Percentiles rank a stretch among this genome's conserved stretches.
Conservation (phyloP, 2,329 filamentous ascomycete species). For the Pestalotiopsis sp. region DNA sequence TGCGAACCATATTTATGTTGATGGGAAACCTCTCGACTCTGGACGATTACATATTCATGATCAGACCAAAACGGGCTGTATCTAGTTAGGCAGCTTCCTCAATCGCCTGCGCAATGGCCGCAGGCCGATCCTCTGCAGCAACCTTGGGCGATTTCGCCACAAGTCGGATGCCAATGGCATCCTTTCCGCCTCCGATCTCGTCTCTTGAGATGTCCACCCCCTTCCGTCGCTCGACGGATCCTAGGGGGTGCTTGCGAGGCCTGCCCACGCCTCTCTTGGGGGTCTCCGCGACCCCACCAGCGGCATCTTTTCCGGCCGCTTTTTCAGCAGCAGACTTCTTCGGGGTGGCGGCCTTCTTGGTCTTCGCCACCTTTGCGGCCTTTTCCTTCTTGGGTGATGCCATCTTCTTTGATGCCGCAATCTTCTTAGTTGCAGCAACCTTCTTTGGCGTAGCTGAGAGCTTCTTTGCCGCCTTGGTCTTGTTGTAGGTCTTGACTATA, state of each 20-base stretch:
- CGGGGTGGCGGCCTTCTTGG: background rate
- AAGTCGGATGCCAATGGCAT: slow-evolving; percentile 32
- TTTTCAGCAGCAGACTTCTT: slow-evolving; percentile 20
- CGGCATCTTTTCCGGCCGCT: slow-evolving; percentile 25
- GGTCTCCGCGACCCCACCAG: slow-evolving; percentile 15
- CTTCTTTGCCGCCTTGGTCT: slow-evolving; percentile 18
- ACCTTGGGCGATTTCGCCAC: slow-evolving; percentile 32
- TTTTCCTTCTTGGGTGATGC: no score
- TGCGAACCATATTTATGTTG: background rate
- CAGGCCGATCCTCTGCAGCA: background rate
- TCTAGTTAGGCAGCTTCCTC: background rate
- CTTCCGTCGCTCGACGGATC: slow-evolving; percentile 21
- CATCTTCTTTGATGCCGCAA: background rate
- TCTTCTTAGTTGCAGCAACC: slow-evolving; percentile 17
- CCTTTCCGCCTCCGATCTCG: no score
- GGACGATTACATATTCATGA: background rate
- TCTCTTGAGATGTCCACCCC: slow-evolving; percentile 29
- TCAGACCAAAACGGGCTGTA: background rate
- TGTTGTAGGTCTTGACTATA: slow-evolving; percentile 31
- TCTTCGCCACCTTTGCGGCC: slow-evolving; percentile 1
- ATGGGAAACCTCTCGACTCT: background rate
- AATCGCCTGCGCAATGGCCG: background rate
- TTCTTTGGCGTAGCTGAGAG: slow-evolving; percentile 21
- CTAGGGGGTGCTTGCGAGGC: slow-evolving; percentile 14
- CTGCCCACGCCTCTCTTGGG: slow-evolving; percentile 6